Evolutionary conservation across 306 rosid species (phyloP), one percentile per base, ranked within the genome.

Genomic region (Dryas drummondii): DNA sequence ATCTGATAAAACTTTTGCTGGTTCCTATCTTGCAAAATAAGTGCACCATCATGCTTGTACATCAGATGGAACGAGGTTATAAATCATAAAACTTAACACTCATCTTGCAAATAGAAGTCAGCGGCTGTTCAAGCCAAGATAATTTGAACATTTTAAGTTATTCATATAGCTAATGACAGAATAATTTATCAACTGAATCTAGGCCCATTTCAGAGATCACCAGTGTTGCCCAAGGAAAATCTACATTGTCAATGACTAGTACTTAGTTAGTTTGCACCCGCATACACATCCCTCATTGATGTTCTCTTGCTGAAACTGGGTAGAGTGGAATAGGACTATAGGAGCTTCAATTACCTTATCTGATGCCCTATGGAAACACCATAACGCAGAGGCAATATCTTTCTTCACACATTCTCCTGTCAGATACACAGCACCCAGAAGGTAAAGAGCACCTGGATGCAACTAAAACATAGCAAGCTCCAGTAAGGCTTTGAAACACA

Each of bases 391-490:
- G 53, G 89, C 89, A 68, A 83, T 32, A 64, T 94, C 96, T 85
- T 86, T 87, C 83, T 81, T 88, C 82, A 94, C 87, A 12, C 97
- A 94, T 70, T 94, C 97, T 19, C 97, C 97, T 0, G 93, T 86
- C 86, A 88, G 85, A 86, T 91, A 94, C 73, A 94, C 97, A 14
- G 88, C 85, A 73, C 97, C 98, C 65, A 94, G 80, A 78, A 94
- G 97, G 78, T 90, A 94, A 73, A 91, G 98, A 57, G 98, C 96
- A 77, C 90, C 96, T 80, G 98, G 92, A 87, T 94, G 97, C 84
- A 90, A 81, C 98, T 94, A 78, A 53, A 86, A 76, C 73, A 85
- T 40, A 70, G 72, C 69, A 68, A 68, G 82, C 44, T 52, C 77
- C 49, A 63, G 64, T 87, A 44, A 93, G 88, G 83, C 80, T 81